Conservation (phyloP, 345 rosid species). For the Lepidium didymum region DNA sequence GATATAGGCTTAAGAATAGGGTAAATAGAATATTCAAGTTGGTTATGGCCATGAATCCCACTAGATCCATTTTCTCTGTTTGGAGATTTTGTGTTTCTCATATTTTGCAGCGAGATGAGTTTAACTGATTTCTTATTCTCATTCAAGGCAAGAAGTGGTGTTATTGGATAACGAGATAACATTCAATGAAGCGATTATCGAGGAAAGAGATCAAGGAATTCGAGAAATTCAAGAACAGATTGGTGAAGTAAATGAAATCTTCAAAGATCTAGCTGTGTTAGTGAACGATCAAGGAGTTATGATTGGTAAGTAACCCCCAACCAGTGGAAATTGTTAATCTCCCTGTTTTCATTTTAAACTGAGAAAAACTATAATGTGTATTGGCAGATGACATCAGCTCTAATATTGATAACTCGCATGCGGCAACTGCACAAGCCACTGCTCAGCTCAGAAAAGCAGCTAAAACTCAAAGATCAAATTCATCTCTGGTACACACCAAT, state of each 20-base stretch:
- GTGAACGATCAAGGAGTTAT: constrained; percentile 60
- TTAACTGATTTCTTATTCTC: not conserved
- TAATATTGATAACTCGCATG: constrained; percentile 47
- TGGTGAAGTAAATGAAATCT: constrained; percentile 65
- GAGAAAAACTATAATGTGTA: not conserved
- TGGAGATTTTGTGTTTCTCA: not conserved
- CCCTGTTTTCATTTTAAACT: not conserved
- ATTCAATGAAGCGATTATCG: constrained; percentile 67
- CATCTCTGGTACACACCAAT: constrained; percentile 48
- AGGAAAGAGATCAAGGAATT: constrained; percentile 75
- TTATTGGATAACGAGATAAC: constrained; percentile 57
- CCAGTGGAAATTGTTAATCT: not conserved
- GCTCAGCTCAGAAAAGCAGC: constrained; percentile 53
- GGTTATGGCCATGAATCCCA: not conserved
- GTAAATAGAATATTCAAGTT: not conserved
- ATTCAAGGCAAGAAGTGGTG: constrained; percentile 48
- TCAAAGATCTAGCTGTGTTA: constrained; percentile 62
- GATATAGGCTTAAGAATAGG: not conserved
- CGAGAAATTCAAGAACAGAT: constrained; percentile 66
- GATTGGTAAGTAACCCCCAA: constrained; percentile 39
- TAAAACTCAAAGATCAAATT: constrained; percentile 52
- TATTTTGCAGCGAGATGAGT: not conserved
- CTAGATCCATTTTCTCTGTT: not conserved
- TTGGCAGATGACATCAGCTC: constrained; percentile 64
- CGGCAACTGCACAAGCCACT: constrained; percentile 53